Percentiles rank a stretch among this genome's conserved stretches.
Conservation (phyloP, 768 basidiomycete species). For the Kwoniella mangroviensis region DNA sequence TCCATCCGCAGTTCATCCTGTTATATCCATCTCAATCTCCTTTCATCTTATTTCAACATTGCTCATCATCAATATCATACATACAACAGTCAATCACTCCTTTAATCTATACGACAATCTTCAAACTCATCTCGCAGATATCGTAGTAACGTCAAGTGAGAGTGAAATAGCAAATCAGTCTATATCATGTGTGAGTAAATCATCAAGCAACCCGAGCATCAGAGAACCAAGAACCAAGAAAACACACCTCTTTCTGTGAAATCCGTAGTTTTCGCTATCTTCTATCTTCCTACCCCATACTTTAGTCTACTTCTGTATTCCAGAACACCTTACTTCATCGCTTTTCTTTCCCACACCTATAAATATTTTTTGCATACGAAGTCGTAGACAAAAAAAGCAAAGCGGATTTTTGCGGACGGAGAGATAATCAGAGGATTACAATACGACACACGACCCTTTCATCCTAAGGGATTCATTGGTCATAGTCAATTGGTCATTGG, state of each 20-base stretch:
- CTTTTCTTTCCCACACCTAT: background rate
- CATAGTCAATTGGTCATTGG: background rate
- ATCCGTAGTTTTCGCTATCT: conserved; percentile 7
- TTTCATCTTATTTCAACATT: background rate
- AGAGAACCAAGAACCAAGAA: background rate
- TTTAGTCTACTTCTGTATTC: background rate
- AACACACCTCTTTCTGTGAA: background rate
- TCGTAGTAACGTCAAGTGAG: background rate
- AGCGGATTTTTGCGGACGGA: conserved; percentile 5
- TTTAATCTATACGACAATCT: background rate
- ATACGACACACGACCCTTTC: background rate
- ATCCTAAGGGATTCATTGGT: background rate
- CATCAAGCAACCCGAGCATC: background rate
- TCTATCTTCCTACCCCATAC: background rate
- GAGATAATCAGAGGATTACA: background rate
- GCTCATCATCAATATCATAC: background rate
- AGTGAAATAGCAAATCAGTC: background rate
- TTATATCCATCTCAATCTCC: too few species aligned
- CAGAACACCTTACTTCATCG: background rate
- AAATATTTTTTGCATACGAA: background rate
- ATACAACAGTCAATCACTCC: background rate
- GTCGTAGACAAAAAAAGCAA: background rate
- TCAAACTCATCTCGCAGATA: background rate
- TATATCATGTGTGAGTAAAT: conserved; percentile 12
- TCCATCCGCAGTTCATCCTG: background rate